Base-by-base conservation (phyloP, 139 green algal species). In the Yamagishiella unicocca region DNA sequence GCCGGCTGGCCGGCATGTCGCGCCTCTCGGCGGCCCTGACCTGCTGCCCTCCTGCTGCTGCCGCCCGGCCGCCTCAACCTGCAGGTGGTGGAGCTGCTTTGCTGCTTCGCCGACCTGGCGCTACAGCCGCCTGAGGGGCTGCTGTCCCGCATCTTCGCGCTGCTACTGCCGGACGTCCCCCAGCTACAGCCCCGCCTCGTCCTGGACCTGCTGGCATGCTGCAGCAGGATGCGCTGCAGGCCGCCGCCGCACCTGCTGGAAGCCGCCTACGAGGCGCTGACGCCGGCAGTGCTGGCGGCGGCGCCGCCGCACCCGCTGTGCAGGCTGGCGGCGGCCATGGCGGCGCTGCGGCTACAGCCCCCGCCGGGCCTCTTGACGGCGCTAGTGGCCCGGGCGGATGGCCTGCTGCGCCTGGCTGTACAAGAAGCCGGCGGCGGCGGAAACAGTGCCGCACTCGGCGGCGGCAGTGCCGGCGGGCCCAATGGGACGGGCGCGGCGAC, bases 81-180 rank as follows among this genome's bases (percentile, higher is more conserved):
- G 4, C 79, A 85, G 79, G 61, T 64, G 29, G 79, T 85, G 27
- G 61, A 85, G 5, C 42, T 85, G 42, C 21, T 85, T 19, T 40
- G 27, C 38, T 85, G 79, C 62, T 50, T 85, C 4, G 42, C 79
- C 2, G 62, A 75, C 29, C 42, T 85, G 42, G 79, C 79, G 61
- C 61, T 85, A 9, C 79, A 27, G 62, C 61, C 43, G 27, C 61
- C 79, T 0, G 79, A 85, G 24, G 22, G 35, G 9, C 62, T 85
- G 33, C n/a, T 85, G 42, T 3, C 29, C 8, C 79, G 79, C 12
- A 42, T 42, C 8, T 64, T 67, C 17, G 61, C 61, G 29, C 58
- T 85, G 42, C 58, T 85, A 24, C 61, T 66, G 61, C 79, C 79
- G 1, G 79, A 85, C 42, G 31, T 85, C 40, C n/a, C 61, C 1